Evolutionary conservation across 306 rosid genomes (phyloP).

Genomic region (Prunus padus): DNA sequence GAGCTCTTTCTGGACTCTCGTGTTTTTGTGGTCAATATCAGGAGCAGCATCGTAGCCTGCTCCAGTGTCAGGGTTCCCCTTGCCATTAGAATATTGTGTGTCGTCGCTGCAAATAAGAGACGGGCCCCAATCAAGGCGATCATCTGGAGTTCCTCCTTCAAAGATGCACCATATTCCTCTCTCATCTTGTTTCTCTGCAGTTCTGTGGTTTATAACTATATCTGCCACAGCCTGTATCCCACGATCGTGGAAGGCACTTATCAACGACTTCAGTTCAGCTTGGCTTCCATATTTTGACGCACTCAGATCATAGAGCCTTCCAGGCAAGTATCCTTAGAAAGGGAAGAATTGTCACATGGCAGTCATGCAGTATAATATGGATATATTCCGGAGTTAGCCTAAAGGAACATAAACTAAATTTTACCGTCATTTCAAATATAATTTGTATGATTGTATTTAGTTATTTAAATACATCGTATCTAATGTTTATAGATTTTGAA

Average conservation of each 20-base stretch:
- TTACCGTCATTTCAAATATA: no score
- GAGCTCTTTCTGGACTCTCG: constrained; percentile 61
- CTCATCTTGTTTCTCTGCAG: constrained; percentile 60
- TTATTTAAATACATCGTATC: no score
- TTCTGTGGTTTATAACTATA: constrained; percentile 85
- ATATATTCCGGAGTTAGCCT: no score
- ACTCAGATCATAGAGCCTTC: constrained; percentile 82
- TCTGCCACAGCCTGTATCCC: constrained; percentile 69
- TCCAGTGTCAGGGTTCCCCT: constrained; percentile 67
- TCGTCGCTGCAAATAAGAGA: constrained; percentile 70
- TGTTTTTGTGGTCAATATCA: constrained; percentile 78
- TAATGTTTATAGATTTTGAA: no score
- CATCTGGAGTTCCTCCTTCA: constrained; percentile 74
- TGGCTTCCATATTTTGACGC: constrained; percentile 64
- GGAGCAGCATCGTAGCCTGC: constrained; percentile 16
- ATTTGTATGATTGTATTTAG: no score
- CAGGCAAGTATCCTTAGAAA: constrained; percentile 63
- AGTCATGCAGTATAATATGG: no score
- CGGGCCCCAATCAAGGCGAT: constrained; percentile 75
- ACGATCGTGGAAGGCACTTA: constrained; percentile 35
- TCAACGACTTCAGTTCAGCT: constrained; percentile 57
- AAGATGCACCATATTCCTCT: constrained; percentile 73
- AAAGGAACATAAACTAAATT: no score
- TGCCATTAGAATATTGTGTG: constrained; percentile 65
- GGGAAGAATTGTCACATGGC: background rate